Conservation (phyloP, 139 green algal species). For the Nannochloris sp. region DNA sequence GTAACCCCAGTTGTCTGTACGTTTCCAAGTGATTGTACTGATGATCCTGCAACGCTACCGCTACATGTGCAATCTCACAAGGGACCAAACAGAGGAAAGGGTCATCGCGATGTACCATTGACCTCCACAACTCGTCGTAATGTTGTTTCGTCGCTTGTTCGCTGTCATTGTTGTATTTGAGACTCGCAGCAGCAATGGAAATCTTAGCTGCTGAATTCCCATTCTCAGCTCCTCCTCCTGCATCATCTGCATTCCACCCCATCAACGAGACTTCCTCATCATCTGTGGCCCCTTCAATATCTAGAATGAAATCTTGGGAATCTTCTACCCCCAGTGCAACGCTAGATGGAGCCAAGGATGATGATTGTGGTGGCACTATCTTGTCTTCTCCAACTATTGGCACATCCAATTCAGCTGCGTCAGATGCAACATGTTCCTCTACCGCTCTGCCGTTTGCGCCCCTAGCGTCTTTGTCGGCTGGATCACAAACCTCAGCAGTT, state of each 20-base stretch:
- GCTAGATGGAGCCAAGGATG: not conserved
- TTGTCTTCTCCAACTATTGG: too few species aligned
- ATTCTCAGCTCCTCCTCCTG: not conserved
- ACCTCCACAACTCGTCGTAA: not conserved
- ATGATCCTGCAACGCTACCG: constrained; percentile 2
- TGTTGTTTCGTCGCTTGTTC: not conserved
- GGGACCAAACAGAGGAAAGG: constrained; percentile 3
- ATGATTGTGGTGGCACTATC: not conserved
- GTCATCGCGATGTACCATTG: not conserved
- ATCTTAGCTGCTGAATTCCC: constrained; percentile 2
- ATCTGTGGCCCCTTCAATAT: constrained; percentile 4
- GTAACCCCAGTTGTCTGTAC: not conserved
- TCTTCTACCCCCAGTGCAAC: not conserved
- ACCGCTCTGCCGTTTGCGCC: not conserved
- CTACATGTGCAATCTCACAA: not conserved
- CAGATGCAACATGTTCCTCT: not conserved
- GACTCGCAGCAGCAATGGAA: not conserved
- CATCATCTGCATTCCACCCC: constrained; percentile 3
- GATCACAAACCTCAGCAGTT: not conserved
- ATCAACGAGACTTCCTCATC: constrained; percentile 5
- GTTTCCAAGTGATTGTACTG: constrained; percentile 6
- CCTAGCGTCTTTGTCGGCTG: not conserved
- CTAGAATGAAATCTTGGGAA: not conserved
- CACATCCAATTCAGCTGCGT: not conserved
- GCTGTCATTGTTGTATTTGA: not conserved